phyloP scores from a whole-genome alignment of 1,284 basidiomycete genomes.

The Heterobasidion occidentale region DNA sequence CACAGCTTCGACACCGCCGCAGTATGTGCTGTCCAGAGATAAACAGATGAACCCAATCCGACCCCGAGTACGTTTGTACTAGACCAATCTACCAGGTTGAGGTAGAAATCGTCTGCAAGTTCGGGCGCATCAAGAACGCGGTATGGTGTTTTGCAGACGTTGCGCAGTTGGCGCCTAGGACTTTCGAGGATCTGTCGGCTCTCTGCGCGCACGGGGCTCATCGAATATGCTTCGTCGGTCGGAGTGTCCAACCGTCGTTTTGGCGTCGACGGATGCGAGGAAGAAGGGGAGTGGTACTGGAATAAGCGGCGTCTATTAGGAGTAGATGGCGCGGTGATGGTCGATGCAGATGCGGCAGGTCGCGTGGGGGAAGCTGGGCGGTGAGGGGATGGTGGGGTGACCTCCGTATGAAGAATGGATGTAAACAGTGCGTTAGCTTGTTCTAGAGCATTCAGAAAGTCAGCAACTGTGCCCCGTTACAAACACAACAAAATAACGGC shows the following conservation, averaged over 20 bases:
- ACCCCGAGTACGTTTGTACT: conserved; percentile 93
- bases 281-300: conserved; percentile 56
- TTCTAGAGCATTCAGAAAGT: conserved; percentile 31
- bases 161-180: conserved; percentile 75
- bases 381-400: conserved; percentile 58
- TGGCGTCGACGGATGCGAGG: conserved; percentile 49
- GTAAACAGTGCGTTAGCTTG: conserved; percentile 75
- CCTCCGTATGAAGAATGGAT: conserved; percentile 66
- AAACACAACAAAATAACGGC: no score
- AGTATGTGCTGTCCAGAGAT: conserved; percentile 95
- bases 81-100: conserved; percentile 98
- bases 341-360: conserved; percentile 23
- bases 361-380: conserved; percentile 57
- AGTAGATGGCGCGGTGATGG: conserved; percentile 31
- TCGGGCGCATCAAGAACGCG: conserved; percentile 97
- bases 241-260: conserved; percentile 63
- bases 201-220: conserved; percentile 84
- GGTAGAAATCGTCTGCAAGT: conserved; percentile 95
- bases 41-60: conserved; percentile 87
- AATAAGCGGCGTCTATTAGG: conserved; percentile 51
- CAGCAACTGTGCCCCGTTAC: conserved; percentile 1
- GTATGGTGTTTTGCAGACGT: conserved; percentile 93
- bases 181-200: conserved; percentile 81
- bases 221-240: conserved; percentile 82
- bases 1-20: conserved; percentile 89